phyloP scores from a whole-genome alignment of 257 asterid genomes.

The Nicotiana knightiana region DNA sequence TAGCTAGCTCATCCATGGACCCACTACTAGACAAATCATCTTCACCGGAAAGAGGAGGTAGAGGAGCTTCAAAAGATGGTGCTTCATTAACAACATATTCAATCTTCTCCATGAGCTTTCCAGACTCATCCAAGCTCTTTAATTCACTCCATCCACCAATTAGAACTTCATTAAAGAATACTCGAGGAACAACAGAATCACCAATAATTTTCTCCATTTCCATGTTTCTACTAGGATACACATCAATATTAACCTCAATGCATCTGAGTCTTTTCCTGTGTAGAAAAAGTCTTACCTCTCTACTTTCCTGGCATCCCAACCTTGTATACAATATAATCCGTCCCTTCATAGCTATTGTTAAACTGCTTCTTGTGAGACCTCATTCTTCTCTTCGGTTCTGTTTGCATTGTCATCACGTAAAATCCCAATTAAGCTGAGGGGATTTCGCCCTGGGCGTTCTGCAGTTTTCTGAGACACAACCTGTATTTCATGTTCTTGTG shows the following conservation, averaged over 20 bases:
- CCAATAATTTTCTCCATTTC: slow-evolving; percentile 77
- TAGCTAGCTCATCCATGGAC: slow-evolving; percentile 76
- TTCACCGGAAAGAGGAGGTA: slow-evolving; percentile 93
- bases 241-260: slow-evolving; percentile 71
- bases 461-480: too few species aligned
- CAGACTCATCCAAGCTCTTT: slow-evolving; percentile 61
- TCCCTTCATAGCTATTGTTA: slow-evolving; percentile 63
- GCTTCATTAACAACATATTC: slow-evolving; percentile 64
- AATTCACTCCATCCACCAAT: slow-evolving; percentile 69
- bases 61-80: slow-evolving; percentile 75
- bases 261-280: slow-evolving; percentile 61
- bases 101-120: slow-evolving; percentile 68
- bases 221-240: slow-evolving; percentile 59
- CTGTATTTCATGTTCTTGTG: too few species aligned
- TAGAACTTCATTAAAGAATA: slow-evolving; percentile 73
- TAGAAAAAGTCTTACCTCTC: slow-evolving; percentile 52
- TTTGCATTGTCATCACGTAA: too few species aligned
- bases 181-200: slow-evolving; percentile 64
- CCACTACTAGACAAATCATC: slow-evolving; percentile 77
- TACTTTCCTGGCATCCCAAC: slow-evolving; percentile 66
- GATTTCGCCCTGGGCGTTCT: too few species aligned
- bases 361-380: slow-evolving; percentile 21
- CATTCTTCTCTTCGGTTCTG: neutral
- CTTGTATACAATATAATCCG: slow-evolving; percentile 63
- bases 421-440: too few species aligned